Evolutionary conservation across 2,329 filamentous ascomycete genomes (phyloP).

Genomic region (Ophiostoma perfectum): DNA sequence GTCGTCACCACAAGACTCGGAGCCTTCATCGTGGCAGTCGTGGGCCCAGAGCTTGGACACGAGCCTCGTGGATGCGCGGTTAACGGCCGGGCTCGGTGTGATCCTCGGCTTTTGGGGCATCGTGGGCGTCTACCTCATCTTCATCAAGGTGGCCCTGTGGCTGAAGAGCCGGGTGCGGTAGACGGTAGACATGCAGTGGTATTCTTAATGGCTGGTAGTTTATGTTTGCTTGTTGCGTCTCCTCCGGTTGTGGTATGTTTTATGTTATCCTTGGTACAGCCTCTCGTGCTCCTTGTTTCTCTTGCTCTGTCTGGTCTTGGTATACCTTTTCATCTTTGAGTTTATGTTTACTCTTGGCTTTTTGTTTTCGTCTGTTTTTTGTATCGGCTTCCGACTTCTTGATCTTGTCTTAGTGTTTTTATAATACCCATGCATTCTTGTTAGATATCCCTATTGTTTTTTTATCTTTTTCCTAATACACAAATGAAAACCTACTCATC

Average conservation of each 20-base stretch:
- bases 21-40: conserved; percentile 39
- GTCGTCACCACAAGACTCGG: conserved; percentile 35
- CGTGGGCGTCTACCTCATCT: conserved; percentile 45
- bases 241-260: too few relatives aligned
- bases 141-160: conserved; percentile 39
- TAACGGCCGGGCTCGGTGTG: conserved; percentile 42
- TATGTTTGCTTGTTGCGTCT: neutral
- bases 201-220: neutral
- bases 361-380: neutral
- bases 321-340: neutral
- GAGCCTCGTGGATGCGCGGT: conserved; percentile 40
- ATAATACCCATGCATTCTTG: neutral
- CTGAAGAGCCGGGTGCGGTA: conserved; percentile 26
- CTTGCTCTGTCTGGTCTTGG: neutral
- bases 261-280: neutral
- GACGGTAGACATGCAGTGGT: neutral
- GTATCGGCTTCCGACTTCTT: neutral
- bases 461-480: neutral
- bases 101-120: conserved; percentile 47
- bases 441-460: neutral
- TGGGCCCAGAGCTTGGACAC: conserved; percentile 39
- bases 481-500: too few relatives aligned
- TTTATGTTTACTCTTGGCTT: neutral
- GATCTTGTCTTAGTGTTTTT: neutral
- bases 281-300: neutral